Percentiles rank a stretch among this genome's conserved stretches.
These are phyloP conservation scores for Didymella exigua DNA, from an alignment of 2,329 filamentous ascomycete species.

Conservation along the genomic window DNA sequence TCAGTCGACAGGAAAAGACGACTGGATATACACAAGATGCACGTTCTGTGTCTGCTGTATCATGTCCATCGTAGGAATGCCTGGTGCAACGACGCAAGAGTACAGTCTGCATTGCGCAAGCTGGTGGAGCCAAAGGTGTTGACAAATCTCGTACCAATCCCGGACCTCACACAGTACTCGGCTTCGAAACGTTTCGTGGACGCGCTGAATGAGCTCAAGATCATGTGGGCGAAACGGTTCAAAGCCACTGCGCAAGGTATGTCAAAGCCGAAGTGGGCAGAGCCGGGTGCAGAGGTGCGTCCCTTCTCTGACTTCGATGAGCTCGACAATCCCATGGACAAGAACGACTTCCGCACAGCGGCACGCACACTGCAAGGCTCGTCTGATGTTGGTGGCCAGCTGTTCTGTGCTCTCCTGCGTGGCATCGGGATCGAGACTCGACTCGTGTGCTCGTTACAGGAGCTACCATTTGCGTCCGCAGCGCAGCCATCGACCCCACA, in stretches of 20 bases:
- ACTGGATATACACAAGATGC: constrained; percentile 81
- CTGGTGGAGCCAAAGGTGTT: constrained; percentile 71
- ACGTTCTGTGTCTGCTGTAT: constrained; percentile 80
- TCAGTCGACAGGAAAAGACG: constrained; percentile 65
- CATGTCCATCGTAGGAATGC: constrained; percentile 79
- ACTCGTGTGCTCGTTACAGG: constrained; percentile 88
- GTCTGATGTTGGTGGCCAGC: constrained; percentile 84
- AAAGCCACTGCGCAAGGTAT: constrained; percentile 64
- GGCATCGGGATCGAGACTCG: constrained; percentile 80
- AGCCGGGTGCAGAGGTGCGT: constrained; percentile 65
- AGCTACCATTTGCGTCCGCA: constrained; percentile 68
- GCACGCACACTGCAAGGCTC: constrained; percentile 77
- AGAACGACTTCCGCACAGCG: constrained; percentile 73
- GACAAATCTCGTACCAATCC: constrained; percentile 70
- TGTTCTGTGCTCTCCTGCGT: constrained; percentile 87
- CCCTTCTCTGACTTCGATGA: constrained; percentile 58
- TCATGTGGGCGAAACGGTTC: constrained; percentile 73
- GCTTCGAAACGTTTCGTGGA: constrained; percentile 77
- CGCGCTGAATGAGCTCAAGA: constrained; percentile 72
- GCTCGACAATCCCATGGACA: constrained; percentile 71
- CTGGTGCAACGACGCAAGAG: constrained; percentile 81
- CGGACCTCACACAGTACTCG: constrained; percentile 73
- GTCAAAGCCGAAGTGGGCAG: constrained; percentile 69
- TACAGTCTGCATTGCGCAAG: constrained; percentile 61
- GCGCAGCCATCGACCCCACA: constrained; percentile 40